Evolutionary conservation across 1,284 basidiomycete genomes (phyloP).

Genomic region (Ceratobasidium theobromae): DNA sequence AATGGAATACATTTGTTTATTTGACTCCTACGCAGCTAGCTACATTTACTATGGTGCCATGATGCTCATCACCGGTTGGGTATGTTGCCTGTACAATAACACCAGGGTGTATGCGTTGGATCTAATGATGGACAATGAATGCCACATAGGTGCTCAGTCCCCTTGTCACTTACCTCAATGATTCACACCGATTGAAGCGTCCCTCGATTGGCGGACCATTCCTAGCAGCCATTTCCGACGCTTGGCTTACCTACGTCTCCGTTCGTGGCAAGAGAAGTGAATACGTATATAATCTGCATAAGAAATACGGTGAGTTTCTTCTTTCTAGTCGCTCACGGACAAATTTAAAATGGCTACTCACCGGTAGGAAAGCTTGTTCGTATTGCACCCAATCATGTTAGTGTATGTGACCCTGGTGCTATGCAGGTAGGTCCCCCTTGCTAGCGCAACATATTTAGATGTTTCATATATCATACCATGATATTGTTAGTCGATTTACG

Average conservation of each 20-base stretch:
- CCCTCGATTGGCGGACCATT: constrained; percentile 66
- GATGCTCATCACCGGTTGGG: no score
- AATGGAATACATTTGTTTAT: no score
- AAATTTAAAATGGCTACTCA: not conserved
- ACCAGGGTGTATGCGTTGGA: no score
- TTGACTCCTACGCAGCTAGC: no score
- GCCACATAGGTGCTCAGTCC: no score
- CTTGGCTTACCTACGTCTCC: constrained; percentile 71
- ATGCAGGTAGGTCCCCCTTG: constrained; percentile 34
- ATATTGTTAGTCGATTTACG: not conserved
- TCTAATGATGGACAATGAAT: no score
- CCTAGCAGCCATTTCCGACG: constrained; percentile 71
- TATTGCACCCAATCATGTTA: constrained; percentile 83
- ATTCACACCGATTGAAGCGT: not conserved
- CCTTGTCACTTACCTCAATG: not conserved
- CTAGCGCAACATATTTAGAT: not conserved
- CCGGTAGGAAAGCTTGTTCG: constrained; percentile 79
- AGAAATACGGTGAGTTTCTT: constrained; percentile 64
- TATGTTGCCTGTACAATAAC: no score
- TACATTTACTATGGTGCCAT: no score
- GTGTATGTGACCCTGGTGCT: constrained; percentile 76
- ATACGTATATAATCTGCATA: constrained; percentile 72
- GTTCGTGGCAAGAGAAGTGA: constrained; percentile 74
- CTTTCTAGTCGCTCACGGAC: not conserved
- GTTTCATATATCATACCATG: not conserved